These are phyloP conservation scores for Gossypium longicalyx DNA, from an alignment of 345 rosid genomes.

Conservation along the genomic window DNA sequence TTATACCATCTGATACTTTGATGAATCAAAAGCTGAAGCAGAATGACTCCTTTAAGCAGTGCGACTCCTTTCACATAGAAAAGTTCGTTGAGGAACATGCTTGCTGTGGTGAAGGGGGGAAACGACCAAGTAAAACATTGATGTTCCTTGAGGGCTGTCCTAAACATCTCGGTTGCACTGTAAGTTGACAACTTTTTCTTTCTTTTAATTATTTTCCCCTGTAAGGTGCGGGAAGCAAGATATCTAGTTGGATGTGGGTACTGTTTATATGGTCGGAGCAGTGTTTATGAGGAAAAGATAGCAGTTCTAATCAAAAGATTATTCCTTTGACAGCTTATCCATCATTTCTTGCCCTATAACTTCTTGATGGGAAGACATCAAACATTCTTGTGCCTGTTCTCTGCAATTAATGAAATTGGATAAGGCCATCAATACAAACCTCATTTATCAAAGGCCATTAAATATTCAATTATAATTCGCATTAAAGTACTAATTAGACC, in stretches of 20 bases:
- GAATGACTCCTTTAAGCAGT: constrained; percentile 63
- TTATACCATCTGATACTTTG: constrained; percentile 50
- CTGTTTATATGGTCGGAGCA: too few relatives aligned
- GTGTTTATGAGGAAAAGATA: not conserved
- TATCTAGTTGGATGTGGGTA: not conserved
- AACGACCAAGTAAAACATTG: constrained; percentile 74
- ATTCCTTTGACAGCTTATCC: not conserved
- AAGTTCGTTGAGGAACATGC: constrained; percentile 80
- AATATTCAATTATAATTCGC: not conserved
- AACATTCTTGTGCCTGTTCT: not conserved
- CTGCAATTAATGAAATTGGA: not conserved
- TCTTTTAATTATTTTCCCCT: not conserved
- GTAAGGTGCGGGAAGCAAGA: not conserved
- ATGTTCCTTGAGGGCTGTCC: constrained; percentile 94
- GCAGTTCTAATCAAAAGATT: not conserved
- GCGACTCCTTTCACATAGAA: constrained; percentile 77
- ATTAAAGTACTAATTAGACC: not conserved
- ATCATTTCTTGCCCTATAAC: not conserved
- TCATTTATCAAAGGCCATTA: constrained; percentile 4
- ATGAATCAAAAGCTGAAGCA: constrained; percentile 59
- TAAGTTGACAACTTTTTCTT: constrained; percentile 34
- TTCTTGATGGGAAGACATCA: not conserved
- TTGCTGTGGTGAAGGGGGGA: constrained; percentile 57
- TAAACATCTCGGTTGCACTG: constrained; percentile 80
- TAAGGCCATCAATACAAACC: not conserved